These are phyloP conservation scores for Pezicula neosporulosa DNA, from an alignment of 2,329 filamentous ascomycete genomes.

Conservation along the genomic window DNA sequence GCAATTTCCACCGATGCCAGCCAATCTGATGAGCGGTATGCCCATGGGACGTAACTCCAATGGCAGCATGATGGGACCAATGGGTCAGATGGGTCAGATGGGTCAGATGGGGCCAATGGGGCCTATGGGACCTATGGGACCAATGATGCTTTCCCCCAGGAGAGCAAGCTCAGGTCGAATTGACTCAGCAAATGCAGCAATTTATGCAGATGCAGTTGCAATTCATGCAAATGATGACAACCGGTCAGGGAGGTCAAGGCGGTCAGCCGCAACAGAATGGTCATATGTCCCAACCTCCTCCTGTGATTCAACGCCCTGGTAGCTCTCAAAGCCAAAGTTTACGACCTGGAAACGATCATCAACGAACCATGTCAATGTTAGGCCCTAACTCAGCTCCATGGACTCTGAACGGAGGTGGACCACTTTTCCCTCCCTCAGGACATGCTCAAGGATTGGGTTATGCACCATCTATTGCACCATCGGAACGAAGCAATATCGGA, in stretches of 20 bases:
- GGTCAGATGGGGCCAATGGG: slow-evolving; percentile 27
- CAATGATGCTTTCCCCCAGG: slow-evolving; percentile 43
- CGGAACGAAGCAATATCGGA: slow-evolving; percentile 91
- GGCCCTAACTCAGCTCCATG: slow-evolving; percentile 62
- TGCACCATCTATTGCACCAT: slow-evolving; percentile 88
- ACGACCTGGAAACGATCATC: slow-evolving; percentile 1
- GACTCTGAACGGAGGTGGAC: slow-evolving; percentile 40
- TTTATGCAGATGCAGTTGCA: slow-evolving; percentile 96
- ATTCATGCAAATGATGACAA: slow-evolving; percentile 80
- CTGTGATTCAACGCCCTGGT: slow-evolving; percentile 17
- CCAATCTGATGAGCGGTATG: slow-evolving; percentile 26
- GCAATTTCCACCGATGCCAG: slow-evolving; percentile 33
- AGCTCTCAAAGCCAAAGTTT: slow-evolving; percentile 10
- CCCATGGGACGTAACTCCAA: slow-evolving; percentile 17
- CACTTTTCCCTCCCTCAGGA: slow-evolving; percentile 48
- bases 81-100: slow-evolving; percentile 30
- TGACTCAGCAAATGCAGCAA: slow-evolving; percentile 79
- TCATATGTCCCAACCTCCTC: slow-evolving; percentile 17
- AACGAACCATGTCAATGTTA: slow-evolving; percentile 80
- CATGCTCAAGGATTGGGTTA: slow-evolving; percentile 55
- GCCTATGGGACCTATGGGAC: slow-evolving; percentile 24
- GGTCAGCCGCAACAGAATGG: slow-evolving; percentile 16
- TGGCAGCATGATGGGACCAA: slow-evolving; percentile 20
- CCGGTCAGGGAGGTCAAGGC: slow-evolving; percentile 14
- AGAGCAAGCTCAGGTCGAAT: slow-evolving; percentile 74